Evolutionary conservation across 495 filamentous ascomycete genomes (phyloP).

Genomic region (Lasiosphaeria miniovina): DNA sequence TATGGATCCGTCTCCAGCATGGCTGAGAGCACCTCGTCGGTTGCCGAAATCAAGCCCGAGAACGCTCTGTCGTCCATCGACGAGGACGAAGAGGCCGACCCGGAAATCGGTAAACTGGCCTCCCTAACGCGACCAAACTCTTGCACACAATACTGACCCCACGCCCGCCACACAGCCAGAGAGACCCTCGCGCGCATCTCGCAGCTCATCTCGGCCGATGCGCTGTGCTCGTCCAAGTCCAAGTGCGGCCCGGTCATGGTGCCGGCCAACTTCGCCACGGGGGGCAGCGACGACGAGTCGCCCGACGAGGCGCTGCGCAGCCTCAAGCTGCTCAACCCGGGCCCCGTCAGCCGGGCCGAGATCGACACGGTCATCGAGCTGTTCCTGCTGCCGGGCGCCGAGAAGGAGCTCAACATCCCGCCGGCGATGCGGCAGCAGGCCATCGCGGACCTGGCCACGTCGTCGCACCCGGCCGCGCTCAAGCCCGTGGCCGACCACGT

Average conservation of each 20-base stretch:
- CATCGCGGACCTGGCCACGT: slow-evolving; percentile 26
- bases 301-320: neutral
- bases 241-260: slow-evolving; percentile 8
- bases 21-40: slow-evolving; percentile 27
- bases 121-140: neutral
- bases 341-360: slow-evolving; percentile 24
- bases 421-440: slow-evolving; percentile 30
- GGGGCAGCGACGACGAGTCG: neutral
- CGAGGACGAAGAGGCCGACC: slow-evolving; percentile 19
- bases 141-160: neutral
- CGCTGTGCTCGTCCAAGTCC: slow-evolving; percentile 27
- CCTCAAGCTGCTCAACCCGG: slow-evolving; percentile 8
- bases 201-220: slow-evolving; percentile 30
- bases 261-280: slow-evolving; percentile 9
- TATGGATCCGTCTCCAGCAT: slow-evolving; percentile 24
- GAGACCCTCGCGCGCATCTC: slow-evolving; percentile 37
- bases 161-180: slow-evolving; percentile 13
- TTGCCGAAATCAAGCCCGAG: slow-evolving; percentile 18
- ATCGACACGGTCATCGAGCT: slow-evolving; percentile 35
- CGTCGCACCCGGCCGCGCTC: slow-evolving; percentile 29
- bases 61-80: slow-evolving; percentile 4
- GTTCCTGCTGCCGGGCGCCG: slow-evolving; percentile 34
- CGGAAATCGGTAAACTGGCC: slow-evolving; percentile 25
- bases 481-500: slow-evolving; percentile 40
- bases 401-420: slow-evolving; percentile 44